phyloP scores from a whole-genome alignment of 805 yeast genomes.

The Metschnikowia bowlesiae region DNA sequence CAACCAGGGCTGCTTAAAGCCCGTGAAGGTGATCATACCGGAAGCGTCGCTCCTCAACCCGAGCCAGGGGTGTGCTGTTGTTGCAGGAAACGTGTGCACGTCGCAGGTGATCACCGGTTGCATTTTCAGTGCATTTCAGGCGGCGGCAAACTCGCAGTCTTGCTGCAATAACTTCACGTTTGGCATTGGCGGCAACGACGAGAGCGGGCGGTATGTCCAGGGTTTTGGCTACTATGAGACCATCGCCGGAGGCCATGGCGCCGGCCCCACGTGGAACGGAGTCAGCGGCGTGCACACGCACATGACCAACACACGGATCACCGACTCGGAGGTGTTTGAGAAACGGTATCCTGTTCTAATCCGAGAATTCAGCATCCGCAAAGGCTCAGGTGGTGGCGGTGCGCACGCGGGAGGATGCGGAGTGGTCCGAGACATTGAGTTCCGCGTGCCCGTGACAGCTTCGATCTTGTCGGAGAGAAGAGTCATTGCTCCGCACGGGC shows the following conservation, averaged over 20 bases:
- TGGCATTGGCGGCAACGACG: slow-evolving; percentile 62
- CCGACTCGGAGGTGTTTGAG: slow-evolving; percentile 19
- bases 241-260: slow-evolving; percentile 19
- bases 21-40: slow-evolving; percentile 55
- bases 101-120: slow-evolving; percentile 92
- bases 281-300: slow-evolving; percentile 17
- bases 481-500: slow-evolving; percentile 79
- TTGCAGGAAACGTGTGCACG: slow-evolving; percentile 88
- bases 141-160: slow-evolving; percentile 95
- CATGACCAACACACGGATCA: slow-evolving; percentile 19
- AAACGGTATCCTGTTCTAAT: slow-evolving; percentile 19
- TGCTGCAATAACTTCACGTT: slow-evolving; percentile 92
- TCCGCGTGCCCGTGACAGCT: slow-evolving; percentile 17
- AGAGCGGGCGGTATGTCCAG: slow-evolving; percentile 27
- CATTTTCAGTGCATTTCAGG: slow-evolving; percentile 76
- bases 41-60: slow-evolving; percentile 56
- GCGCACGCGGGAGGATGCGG: slow-evolving; percentile 16
- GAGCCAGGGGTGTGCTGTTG: slow-evolving; percentile 82
- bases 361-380: slow-evolving; percentile 16
- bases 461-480: slow-evolving; percentile 78
- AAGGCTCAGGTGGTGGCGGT: slow-evolving; percentile 15
- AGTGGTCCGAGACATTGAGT: slow-evolving; percentile 18
- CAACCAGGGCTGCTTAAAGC: slow-evolving; percentile 87
- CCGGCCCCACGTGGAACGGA: slow-evolving; percentile 19
- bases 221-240: slow-evolving; percentile 22